A percentile compares a stretch with the other conserved stretches of the same genome.
These are phyloP conservation scores for Cyclanthera cordifolia DNA, from an alignment of 306 rosid genomes.

Conservation along the genomic window DNA sequence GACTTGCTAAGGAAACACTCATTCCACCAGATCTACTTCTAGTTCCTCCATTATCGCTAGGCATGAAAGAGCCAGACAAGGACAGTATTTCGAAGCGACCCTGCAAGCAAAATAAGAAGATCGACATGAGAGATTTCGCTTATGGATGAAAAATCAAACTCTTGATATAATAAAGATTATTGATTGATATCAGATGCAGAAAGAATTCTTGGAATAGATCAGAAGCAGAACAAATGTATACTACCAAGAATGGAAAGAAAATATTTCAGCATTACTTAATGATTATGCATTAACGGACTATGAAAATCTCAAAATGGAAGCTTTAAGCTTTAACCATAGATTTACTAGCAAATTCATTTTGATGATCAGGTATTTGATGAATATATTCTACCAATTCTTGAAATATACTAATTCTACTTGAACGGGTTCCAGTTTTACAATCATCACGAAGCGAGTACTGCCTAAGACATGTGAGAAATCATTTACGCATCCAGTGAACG, in stretches of 20 bases:
- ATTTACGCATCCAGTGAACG: neutral
- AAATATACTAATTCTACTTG: neutral
- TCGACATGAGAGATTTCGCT: neutral
- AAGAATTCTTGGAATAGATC: neutral
- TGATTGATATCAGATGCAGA: neutral
- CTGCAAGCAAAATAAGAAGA: slow-evolving; percentile 26
- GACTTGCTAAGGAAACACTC: slow-evolving; percentile 87
- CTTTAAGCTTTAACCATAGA: neutral
- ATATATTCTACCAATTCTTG: neutral
- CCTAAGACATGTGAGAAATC: neutral
- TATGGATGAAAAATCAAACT: neutral
- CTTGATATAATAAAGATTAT: neutral
- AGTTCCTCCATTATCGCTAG: slow-evolving; percentile 70
- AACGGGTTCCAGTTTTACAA: neutral
- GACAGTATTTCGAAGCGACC: slow-evolving; percentile 90
- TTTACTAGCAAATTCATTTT: neutral
- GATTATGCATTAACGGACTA: neutral
- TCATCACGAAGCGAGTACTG: neutral
- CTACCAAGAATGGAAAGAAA: neutral
- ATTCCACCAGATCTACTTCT: slow-evolving; percentile 94
- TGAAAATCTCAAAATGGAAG: neutral
- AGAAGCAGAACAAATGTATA: no score
- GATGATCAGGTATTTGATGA: neutral
- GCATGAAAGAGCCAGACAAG: slow-evolving; percentile 85
- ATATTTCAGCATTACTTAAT: neutral